Percentiles rank a stretch among this genome's conserved stretches.
Conservation (phyloP, 2,329 filamentous ascomycete species). For the Pseudocercospora cruenta region DNA sequence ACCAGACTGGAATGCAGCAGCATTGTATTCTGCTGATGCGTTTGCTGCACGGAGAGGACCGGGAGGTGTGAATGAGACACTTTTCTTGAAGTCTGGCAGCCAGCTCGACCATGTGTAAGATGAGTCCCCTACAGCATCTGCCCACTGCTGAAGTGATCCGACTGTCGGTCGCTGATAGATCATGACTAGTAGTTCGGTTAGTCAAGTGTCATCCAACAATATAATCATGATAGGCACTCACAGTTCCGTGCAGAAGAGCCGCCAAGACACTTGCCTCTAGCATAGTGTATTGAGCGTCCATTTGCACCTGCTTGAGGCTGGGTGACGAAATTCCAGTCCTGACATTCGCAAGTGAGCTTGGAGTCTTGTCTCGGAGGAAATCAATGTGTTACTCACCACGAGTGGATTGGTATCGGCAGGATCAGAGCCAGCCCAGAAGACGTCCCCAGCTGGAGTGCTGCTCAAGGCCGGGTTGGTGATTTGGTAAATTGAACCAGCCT, state of each 20-base stretch:
- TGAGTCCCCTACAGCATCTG: constrained; percentile 41
- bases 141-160: constrained; percentile 28
- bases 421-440: constrained; percentile 10
- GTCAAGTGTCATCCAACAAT: neutral
- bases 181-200: constrained; percentile 11
- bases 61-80: constrained; percentile 27
- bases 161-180: constrained; percentile 24
- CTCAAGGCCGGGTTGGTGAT: constrained; percentile 8
- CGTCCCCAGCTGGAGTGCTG: neutral
- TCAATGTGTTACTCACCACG: neutral
- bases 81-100: constrained; percentile 34
- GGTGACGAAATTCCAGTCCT: constrained; percentile 30
- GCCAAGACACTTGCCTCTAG: constrained; percentile 37
- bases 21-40: constrained; percentile 17
- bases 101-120: constrained; percentile 37
- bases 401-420: constrained; percentile 11
- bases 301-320: constrained; percentile 31
- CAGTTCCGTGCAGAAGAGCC: constrained; percentile 34
- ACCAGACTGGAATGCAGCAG: constrained; percentile 21
- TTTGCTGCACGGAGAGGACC: constrained; percentile 18
- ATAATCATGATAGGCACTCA: neutral
- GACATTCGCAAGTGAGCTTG: neutral
- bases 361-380: neutral
- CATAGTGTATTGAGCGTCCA: constrained; percentile 30
- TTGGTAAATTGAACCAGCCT: constrained; percentile 36